Evolutionary conservation across 257 asterid genomes (phyloP), one percentile per base, ranked within the genome.

Genomic region (Ophiorrhiza pumila): DNA sequence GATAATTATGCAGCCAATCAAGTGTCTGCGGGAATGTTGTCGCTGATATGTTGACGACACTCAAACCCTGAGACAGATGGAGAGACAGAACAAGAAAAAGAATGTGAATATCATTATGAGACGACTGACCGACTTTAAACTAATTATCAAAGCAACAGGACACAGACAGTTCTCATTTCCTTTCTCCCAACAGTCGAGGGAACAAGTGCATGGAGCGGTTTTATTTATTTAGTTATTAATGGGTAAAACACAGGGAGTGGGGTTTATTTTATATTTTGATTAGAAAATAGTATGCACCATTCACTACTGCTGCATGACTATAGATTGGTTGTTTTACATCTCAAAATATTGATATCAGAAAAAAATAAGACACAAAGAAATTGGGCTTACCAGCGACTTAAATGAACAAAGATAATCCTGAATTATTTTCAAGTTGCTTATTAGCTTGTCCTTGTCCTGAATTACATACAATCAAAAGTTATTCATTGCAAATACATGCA

Each of bases 1-100:
- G 98, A 81, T 91, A 84, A 81, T 88, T 94, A 82, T 94, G 98
- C 80, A 94, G 83, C 97, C 97, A 90, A 86, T 90, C 98, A 74
- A 94, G 84, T 64, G 97, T 90, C 86, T 94, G 98, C 4, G 97
- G 98, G 81, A 94, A 94, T 56, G 96, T 87, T 64, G 98, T 91
- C 34, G 98, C 97, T 74, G 98, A 94, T 85, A 91, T 76, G 80
- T 87, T 87, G 74, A 91, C 97, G 64, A 90, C 96, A 1, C 93
- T 81, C 77, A 87, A 75, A 47, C 97, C 97, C 98, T 94, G 88
- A 68, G 69, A 69, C 75, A 47, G 68, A 18, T 25, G 35, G 59
- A 74, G 65, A 39, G 68, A 46, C 45, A 69, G 22, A 55, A 65
- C 23, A 35, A 20, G 22, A 27, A 31, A 43, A 23, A 66, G 10